Evolutionary conservation across 2,329 filamentous ascomycete genomes (phyloP), one percentile per base, ranked within the genome.

Genomic region (Cladosporium cucumerinum): DNA sequence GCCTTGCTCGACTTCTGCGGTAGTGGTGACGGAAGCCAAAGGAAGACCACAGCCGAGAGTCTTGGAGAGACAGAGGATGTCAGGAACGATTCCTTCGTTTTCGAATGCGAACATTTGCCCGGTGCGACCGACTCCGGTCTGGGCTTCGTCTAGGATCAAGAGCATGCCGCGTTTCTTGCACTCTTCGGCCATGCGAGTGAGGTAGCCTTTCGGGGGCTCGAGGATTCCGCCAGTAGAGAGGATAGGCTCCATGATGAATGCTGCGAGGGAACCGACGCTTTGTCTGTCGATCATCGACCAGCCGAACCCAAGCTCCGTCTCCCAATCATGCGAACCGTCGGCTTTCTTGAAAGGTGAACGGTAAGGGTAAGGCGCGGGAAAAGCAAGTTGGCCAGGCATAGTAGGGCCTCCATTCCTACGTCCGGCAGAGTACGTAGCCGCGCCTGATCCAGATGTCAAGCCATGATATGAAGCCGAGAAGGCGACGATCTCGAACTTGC

Each of bases 261-360:
- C 87, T 0, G 87, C 87, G 0, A 89, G 79, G 0, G 86, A 88
- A 0, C 87, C 87, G 64, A 81, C 83, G 0, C 82, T 86, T 63
- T 85, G 82, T 52, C 81, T 78, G 66, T 90, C 86, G 23, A 90
- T 78, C 75, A 89, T 78, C 21, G 78, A 78, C 81, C 85, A 89
- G 5, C 85, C 86, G 69, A 84, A 89, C 12, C 86, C 81, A 16
- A 90, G 76, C 72, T 90, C 87, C 0, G 84, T 82, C 68, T 86
- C 79, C 87, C 87, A 90, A 71, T 90, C 87, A 67, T 90, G 86
- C 0, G 81, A 81, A 0, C 86, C 86, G 67, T 89, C 86, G 0
- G 82, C 36, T 32, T 82, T 81, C 11, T 84, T 81, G 73, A 90
- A 90, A 0, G 83, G 79, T 0, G 86, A 88, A 4, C 86, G 83